These are phyloP conservation scores for Trypanosoma avium DNA, from an alignment of 208 protist genomes.

Conservation along the genomic window DNA sequence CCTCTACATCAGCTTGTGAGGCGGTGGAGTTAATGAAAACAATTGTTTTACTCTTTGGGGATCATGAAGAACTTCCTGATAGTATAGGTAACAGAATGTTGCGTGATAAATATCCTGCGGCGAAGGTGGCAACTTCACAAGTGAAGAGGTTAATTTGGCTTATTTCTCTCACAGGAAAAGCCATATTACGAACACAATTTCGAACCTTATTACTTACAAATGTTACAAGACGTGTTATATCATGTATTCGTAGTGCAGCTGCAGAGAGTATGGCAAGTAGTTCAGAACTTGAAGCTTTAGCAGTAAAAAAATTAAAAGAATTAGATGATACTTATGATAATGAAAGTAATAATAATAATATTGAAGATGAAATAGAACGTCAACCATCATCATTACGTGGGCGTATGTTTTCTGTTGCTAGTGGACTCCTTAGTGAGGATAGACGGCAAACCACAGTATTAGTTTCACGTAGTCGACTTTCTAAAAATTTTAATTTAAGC, in stretches of 20 bases:
- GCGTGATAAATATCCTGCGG: slow-evolving; percentile 41
- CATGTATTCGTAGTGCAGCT: slow-evolving; percentile 69
- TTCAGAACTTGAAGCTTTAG: slow-evolving; percentile 50
- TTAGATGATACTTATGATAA: neutral
- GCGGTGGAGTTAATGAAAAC: slow-evolving; percentile 51
- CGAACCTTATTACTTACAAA: slow-evolving; percentile 78
- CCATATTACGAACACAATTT: slow-evolving; percentile 69
- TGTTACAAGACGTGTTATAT: slow-evolving; percentile 79
- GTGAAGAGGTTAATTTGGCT: slow-evolving; percentile 54
- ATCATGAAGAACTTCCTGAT: slow-evolving; percentile 30
- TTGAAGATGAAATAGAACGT: neutral
- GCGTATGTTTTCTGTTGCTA: no score
- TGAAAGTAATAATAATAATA: neutral
- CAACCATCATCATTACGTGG: no score
- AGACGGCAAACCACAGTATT: neutral
- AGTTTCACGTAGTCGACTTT: neutral
- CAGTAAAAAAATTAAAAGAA: slow-evolving; percentile 37
- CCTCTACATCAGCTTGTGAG: slow-evolving; percentile 59
- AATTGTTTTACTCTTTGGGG: slow-evolving; percentile 60
- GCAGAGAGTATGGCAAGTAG: slow-evolving; percentile 39
- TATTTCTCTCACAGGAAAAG: slow-evolving; percentile 55
- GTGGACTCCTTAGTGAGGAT: no score
- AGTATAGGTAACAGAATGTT: slow-evolving; percentile 44
- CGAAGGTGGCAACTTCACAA: slow-evolving; percentile 50
- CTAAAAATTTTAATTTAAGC: slow-evolving; percentile 2